These are phyloP conservation scores for Hygrocybe coccinea DNA, from an alignment of 768 basidiomycete species.

Conservation along the genomic window DNA sequence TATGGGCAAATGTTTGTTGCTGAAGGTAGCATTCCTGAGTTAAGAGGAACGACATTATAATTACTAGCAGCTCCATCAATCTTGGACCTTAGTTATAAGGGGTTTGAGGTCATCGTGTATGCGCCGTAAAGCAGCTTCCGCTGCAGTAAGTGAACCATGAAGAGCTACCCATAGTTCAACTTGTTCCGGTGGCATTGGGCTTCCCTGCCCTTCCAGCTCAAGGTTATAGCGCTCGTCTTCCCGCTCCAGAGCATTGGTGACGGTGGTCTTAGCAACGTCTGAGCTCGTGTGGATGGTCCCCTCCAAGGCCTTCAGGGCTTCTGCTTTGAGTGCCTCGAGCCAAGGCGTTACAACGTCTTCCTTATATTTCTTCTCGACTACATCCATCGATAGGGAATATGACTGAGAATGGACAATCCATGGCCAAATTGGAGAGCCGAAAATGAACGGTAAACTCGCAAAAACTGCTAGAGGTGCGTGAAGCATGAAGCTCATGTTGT, in stretches of 20 bases:
- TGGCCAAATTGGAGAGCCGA: background rate
- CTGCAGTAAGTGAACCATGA: background rate
- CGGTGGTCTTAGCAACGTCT: background rate
- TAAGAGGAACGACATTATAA: too few relatives aligned
- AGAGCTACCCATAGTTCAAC: background rate
- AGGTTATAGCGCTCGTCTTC: background rate
- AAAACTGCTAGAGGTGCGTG: background rate
- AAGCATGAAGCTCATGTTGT: background rate
- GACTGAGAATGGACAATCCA: background rate
- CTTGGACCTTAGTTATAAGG: background rate
- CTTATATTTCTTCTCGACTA: background rate
- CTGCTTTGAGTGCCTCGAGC: background rate
- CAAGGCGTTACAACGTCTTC: background rate
- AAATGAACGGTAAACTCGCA: background rate
- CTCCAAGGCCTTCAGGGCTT: background rate
- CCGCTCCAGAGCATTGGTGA: background rate
- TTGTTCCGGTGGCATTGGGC: background rate
- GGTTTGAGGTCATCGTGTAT: background rate
- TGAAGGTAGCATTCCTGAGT: too few relatives aligned
- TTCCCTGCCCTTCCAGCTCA: background rate
- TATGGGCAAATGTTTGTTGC: too few relatives aligned
- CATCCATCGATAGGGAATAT: background rate
- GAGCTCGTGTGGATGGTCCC: background rate
- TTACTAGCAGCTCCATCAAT: too few relatives aligned
- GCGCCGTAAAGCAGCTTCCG: background rate